Evolutionary conservation across 805 yeast genomes (phyloP), one percentile per base, ranked within the genome.

Genomic region (Ogataea saltuana): DNA sequence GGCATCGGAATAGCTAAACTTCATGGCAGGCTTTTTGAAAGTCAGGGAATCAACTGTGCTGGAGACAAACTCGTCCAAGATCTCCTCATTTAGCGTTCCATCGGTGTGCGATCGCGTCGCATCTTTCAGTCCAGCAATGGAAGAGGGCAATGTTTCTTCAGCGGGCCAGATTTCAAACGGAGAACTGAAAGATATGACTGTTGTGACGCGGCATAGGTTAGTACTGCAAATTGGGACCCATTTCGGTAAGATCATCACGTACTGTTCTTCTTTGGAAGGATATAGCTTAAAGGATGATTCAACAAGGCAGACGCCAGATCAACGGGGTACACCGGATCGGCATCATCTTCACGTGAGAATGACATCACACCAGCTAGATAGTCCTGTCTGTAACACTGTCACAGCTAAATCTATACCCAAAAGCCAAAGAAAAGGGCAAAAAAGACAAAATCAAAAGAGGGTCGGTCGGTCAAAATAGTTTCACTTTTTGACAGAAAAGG

Each of bases 211-310:
- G n/a, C n/a, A 12, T 28, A 16, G 21, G 42, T 46, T 43, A 43
- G 44, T 39, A 19, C 17, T 4, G 20, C 15, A n/a, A 19, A 3
- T 35, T 5, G 4, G 17, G n/a, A 16, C 7, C 13, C n/a, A 12
- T 5, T 17, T 7, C 5, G 7, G 21, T 16, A 2, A 15, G 1
- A 6, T 16, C 20, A 29, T 13, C 23, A 27, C 72, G 45, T 50
- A 69, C 71, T 45, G 32, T 60, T 64, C 40, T 70, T 74, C 2
- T 60, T 63, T 2, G 77, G 77, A 2, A 70, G 53, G 12, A 71
- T 48, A 34, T 60, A 69, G 15, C 63, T 57, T 37, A 71, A 40
- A 0, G 76, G 75, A 18, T 51, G 55, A 20, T 44, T 48, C 10
- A 53, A 39, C 32, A 63, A 40, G 2, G 60, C 58, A 9, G 59